Percentiles rank a stretch among this genome's conserved stretches.
Evolutionary conservation across 2,329 filamentous ascomycete genomes (phyloP).

Genomic region (Colletotrichum sp.): DNA sequence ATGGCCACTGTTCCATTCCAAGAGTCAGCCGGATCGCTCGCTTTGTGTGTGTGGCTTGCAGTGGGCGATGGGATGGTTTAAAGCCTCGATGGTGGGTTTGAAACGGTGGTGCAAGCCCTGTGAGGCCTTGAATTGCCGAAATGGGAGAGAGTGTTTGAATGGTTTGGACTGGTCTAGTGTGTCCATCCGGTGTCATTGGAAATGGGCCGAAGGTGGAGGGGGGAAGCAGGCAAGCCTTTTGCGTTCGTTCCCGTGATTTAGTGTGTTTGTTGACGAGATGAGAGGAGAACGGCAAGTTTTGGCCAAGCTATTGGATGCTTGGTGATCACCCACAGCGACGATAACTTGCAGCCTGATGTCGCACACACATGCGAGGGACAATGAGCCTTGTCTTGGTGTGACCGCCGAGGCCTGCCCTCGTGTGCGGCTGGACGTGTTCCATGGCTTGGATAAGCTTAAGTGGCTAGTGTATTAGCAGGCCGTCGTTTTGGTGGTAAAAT

Average conservation of each 20-base stretch:
- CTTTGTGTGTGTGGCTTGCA: not conserved
- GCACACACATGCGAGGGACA: not conserved
- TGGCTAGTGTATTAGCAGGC: conserved; percentile 5
- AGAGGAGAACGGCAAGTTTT: not conserved
- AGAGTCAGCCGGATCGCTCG: not conserved
- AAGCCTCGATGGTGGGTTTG: not conserved
- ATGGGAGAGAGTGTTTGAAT: not conserved
- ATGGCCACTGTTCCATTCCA: not conserved
- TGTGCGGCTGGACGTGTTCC: not conserved
- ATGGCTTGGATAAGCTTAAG: conserved; percentile 13
- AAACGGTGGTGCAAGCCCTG: conserved; percentile 12
- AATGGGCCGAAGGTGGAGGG: not conserved
- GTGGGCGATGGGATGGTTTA: not conserved
- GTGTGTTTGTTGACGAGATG: not conserved
- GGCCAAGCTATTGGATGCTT: conserved; percentile 1
- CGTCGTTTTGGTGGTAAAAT: not conserved
- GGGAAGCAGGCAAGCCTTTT: not conserved
- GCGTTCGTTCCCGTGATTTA: not conserved
- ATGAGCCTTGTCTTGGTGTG: not conserved
- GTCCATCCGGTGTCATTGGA: conserved; percentile 7
- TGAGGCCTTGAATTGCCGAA: conserved; percentile 13
- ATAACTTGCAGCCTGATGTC: not conserved
- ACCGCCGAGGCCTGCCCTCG: not conserved
- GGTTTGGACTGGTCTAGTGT: not conserved
- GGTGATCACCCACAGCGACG: not conserved